Base-by-base conservation (phyloP, 1,284 basidiomycete species). In the Pseudozyma hubeiensis region DNA sequence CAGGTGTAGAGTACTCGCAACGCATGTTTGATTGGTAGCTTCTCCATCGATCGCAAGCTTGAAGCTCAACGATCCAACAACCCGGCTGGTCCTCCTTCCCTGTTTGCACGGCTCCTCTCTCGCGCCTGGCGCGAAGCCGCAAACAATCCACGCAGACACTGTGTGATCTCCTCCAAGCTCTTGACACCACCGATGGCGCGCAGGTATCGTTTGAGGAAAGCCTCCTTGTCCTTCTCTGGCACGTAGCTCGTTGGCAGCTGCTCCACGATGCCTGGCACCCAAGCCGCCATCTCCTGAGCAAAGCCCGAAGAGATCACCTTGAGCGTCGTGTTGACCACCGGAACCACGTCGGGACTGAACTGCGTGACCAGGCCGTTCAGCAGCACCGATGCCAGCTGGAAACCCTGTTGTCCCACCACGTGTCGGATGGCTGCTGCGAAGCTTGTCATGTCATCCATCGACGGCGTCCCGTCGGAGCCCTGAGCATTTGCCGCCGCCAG, bases 291-390 rank as follows among this genome's bases (percentile, higher is more conserved):
- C 80, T 91, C 89, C 7, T 87, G 84, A 0, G 91, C 88, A 88
- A 91, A 92, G 13, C 90, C 83, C 33, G 87, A 85, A 33, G 90
- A 88, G 48, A 95, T 84, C 33, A 90, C 87, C 37, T 92, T 89
- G 81, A 97, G 88, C 70, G 97, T 90, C 2, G 90, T 90, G 46
- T 93, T 89, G 35, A 94, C 90, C 46, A 88, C 85, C 7, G 91
- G 88, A 31, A 91, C 88, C 2, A 90, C 88, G 67, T 98, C 95
- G 78, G 95, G 94, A 3, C 93, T 92, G 84, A 95, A 98, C 35
- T 73, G 61, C 33, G 75, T 63, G 7, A 94, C 90, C 16, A 97
- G 87, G 3, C 95, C 94, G 31, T 88, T 86, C 45, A 98, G 87
- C 30, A 96, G 83, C 68, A 90, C 88, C 8, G 88, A 88, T n/a